phyloP scores from a whole-genome alignment of 2,329 filamentous ascomycete genomes.

The Curvularia sp. region DNA sequence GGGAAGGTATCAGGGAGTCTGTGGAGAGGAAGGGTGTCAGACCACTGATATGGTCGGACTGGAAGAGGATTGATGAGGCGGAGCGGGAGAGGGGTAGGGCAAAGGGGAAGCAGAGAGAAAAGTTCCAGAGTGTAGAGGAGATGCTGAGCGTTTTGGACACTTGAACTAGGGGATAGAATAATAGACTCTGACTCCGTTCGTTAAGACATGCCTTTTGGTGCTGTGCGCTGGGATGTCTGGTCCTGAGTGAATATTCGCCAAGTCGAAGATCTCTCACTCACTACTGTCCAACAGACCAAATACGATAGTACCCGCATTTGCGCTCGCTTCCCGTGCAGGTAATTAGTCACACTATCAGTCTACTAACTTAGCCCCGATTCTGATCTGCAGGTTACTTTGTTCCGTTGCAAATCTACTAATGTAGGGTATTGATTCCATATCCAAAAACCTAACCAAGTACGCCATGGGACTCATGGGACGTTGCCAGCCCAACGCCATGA shows the following conservation, averaged over 20 bases:
- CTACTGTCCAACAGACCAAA: background rate
- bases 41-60: slow-evolving; percentile 82
- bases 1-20: slow-evolving; percentile 75
- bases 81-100: slow-evolving; percentile 72
- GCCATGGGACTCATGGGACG: background rate
- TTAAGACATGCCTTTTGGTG: background rate
- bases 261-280: background rate
- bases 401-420: background rate
- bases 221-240: background rate
- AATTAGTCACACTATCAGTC: background rate
- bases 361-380: background rate
- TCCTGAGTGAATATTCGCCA: too few relatives aligned
- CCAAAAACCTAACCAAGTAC: background rate
- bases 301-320: background rate
- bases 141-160: slow-evolving; percentile 60
- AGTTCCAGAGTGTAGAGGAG: slow-evolving; percentile 63
- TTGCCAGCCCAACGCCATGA: slow-evolving; percentile 8
- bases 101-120: slow-evolving; percentile 79
- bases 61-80: slow-evolving; percentile 81
- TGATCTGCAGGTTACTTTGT: background rate
- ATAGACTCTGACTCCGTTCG: background rate
- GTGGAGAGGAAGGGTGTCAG: slow-evolving; percentile 62
- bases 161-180: background rate
- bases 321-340: background rate
- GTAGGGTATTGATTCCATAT: background rate